Conservation (phyloP, 2,329 filamentous ascomycete species). For the Pseudogymnoascus sp. region DNA sequence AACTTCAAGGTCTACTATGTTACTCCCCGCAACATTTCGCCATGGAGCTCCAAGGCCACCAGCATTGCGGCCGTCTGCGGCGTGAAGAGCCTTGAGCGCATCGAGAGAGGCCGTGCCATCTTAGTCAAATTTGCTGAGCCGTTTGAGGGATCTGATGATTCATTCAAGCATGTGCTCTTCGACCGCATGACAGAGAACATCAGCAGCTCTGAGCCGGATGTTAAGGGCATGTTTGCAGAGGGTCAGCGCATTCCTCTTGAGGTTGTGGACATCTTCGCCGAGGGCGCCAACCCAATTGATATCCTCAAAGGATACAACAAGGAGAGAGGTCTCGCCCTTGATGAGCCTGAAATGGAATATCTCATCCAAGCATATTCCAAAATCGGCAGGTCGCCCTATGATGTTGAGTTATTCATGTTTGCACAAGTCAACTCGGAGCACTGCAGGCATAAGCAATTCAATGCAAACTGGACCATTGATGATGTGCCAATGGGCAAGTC, state of each 20-base stretch:
- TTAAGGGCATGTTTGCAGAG: slow-evolving; percentile 73
- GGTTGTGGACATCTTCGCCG: slow-evolving; percentile 65
- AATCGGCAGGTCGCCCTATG: slow-evolving; percentile 60
- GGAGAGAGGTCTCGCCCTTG: slow-evolving; percentile 75
- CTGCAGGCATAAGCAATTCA: slow-evolving; percentile 77
- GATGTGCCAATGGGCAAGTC: slow-evolving; percentile 70
- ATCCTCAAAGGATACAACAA: slow-evolving; percentile 78
- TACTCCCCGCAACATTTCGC: slow-evolving; percentile 78
- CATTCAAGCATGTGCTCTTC: slow-evolving; percentile 64
- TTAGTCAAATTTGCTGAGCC: slow-evolving; percentile 54
- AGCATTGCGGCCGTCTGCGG: slow-evolving; percentile 90
- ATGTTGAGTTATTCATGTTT: slow-evolving; percentile 98
- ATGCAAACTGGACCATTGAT: slow-evolving; percentile 92
- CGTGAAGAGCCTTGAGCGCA: slow-evolving; percentile 62
- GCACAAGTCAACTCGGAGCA: slow-evolving; percentile 99
- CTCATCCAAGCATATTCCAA: slow-evolving; percentile 73
- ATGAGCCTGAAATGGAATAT: slow-evolving; percentile 85
- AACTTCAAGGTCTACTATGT: slow-evolving; percentile 46
- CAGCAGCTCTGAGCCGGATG: slow-evolving; percentile 55
- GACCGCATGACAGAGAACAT: slow-evolving; percentile 95
- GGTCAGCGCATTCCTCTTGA: slow-evolving; percentile 53
- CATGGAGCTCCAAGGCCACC: slow-evolving; percentile 96
- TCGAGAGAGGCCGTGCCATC: slow-evolving; percentile 80
- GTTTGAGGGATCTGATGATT: slow-evolving; percentile 41
- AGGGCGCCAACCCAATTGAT: slow-evolving; percentile 56